Conservation (phyloP, 148 eudicot species). For the Fagopyrum homotropicum region DNA sequence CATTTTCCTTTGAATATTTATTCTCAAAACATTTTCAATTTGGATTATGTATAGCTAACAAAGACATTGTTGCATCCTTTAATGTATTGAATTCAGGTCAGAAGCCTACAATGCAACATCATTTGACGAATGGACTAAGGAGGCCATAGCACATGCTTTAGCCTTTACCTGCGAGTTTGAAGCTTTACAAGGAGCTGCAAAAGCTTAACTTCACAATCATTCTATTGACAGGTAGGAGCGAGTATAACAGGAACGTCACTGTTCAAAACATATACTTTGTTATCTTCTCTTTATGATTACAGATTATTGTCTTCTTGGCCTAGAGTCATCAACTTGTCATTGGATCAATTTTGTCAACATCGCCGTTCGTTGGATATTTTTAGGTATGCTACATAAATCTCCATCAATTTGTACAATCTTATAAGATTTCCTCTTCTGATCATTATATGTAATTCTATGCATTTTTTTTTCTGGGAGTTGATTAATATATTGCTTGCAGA, state of each 20-base stretch:
- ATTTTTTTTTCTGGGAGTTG: too few species aligned
- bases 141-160: slow-evolving; percentile 51
- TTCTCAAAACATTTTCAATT: background rate
- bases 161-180: slow-evolving; percentile 51
- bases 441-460: too few species aligned
- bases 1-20: too few species aligned
- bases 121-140: slow-evolving; percentile 48
- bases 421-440: too few species aligned
- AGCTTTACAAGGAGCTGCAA: slow-evolving; percentile 60
- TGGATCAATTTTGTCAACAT: too few species aligned
- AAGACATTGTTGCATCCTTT: background rate
- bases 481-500: too few species aligned
- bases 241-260: slow-evolving; percentile 48
- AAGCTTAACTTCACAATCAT: slow-evolving; percentile 58
- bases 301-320: too few species aligned
- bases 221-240: slow-evolving; percentile 69
- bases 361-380: too few species aligned
- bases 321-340: too few species aligned
- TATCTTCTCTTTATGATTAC: too few species aligned
- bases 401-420: too few species aligned
- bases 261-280: slow-evolving; percentile 34
- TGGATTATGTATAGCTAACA: background rate
- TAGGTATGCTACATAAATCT: too few species aligned
- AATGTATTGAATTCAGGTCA: slow-evolving; percentile 24
- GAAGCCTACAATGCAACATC: slow-evolving; percentile 45